Base-by-base conservation (phyloP, 2,329 filamentous ascomycete species). In the Penicillium hesseltinei region DNA sequence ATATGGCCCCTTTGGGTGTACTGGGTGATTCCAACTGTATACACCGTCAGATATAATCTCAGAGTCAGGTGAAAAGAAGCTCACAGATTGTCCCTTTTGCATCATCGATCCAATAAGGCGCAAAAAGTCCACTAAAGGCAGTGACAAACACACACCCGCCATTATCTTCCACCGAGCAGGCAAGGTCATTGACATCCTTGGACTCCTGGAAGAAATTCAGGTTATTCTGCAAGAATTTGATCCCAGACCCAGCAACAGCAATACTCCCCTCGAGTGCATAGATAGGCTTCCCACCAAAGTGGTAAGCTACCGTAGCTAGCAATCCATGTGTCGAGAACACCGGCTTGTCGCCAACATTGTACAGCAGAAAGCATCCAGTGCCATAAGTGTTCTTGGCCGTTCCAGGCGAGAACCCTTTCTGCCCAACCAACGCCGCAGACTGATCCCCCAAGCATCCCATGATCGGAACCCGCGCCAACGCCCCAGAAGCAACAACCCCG, bases 91-190 rank as follows among this genome's bases (percentile, higher is more conserved):
- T 96, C 53, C 92, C 92, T 72, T 92, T 88, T n/a, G 91, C 91
- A 74, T 95, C 90, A 71, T 95, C 91, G 61, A 96, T 92, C 92
- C 92, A 96, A 75, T 96, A 96, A 0, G 92, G 92, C 0, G 92
- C 92, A 72, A 96, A 96, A 2, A 96, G 82, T 45, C 92, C 92
- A 71, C 88, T 92, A 73, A 96, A 96, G 1, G 91, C 92, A 7
- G 92, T 96, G 54, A 96, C 92, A 68, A 96, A 87, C 13, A 93
- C 85, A 52, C 92, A 88, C 10, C 92, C 92, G 49, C 91, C 92
- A 60, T 89, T 95, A 71, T 96, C 88, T 43, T 82, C 73, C 3
- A 89, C 87, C 0, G 81, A 84, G 51, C 80, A 80, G 5, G 87
- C 87, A 27, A 89, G 75, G 53, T 86, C 83, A 62, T 81, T 84